phyloP scores from a whole-genome alignment of 2,329 filamentous ascomycete species.

The Penicillium polonicum region DNA sequence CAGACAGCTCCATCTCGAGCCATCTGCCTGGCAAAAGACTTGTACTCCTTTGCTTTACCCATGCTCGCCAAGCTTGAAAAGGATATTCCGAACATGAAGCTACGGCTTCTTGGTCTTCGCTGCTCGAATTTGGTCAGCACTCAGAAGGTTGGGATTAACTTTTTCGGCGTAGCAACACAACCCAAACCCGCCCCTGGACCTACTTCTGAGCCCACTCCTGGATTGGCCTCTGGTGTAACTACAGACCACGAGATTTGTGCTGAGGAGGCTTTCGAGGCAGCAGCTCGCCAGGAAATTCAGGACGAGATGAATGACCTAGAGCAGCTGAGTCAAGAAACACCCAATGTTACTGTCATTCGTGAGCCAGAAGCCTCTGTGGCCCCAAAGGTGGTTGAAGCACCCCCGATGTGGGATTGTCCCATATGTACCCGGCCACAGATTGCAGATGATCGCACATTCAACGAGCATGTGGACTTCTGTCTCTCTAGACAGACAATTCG shows the following conservation, averaged over 20 bases:
- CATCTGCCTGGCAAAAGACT: conserved; percentile 70
- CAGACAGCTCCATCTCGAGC: conserved; percentile 74
- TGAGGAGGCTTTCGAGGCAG: conserved; percentile 64
- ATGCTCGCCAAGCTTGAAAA: conserved; percentile 82
- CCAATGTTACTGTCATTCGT: conserved; percentile 7
- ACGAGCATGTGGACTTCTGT: conserved; percentile 89
- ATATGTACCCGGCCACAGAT: conserved; percentile 77
- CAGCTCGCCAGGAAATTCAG: conserved; percentile 59
- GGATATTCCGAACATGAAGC: conserved; percentile 73
- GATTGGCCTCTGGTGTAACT: conserved; percentile 7
- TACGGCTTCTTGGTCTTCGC: conserved; percentile 83
- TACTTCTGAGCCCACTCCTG: conserved; percentile 12
- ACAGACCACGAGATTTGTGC: conserved; percentile 67
- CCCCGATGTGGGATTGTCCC: conserved; percentile 77
- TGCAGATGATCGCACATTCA: conserved; percentile 75
- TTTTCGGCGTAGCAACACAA: conserved; percentile 62
- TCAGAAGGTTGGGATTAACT: conserved; percentile 75
- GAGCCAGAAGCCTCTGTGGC: conserved; percentile 24
- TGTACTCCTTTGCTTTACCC: conserved; percentile 77
- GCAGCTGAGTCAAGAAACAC: conserved; percentile 58
- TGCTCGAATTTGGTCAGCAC: conserved; percentile 85
- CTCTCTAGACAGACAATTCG: conserved; percentile 82
- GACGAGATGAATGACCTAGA: conserved; percentile 63
- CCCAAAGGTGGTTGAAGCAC: conserved; percentile 14
- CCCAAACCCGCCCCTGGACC: conserved; percentile 19